Evolutionary conservation across 2,329 filamentous ascomycete species (phyloP).

Genomic region (Diatrype stigma): DNA sequence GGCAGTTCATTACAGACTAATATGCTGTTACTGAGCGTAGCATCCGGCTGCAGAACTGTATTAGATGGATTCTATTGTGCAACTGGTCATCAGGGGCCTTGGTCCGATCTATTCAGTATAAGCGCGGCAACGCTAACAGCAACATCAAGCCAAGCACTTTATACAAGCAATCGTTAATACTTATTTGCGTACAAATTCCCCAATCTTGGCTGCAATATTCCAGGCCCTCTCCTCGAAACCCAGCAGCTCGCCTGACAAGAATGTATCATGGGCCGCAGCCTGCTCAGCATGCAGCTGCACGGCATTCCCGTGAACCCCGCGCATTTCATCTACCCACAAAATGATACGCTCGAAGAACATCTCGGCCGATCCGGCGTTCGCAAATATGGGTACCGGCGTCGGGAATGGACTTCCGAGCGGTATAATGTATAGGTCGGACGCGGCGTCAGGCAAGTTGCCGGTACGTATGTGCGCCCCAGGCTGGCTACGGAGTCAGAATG

Average conservation of each 20-base stretch:
- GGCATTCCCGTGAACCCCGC: constrained; percentile 11
- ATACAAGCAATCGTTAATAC: too few relatives aligned
- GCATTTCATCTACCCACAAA: constrained; percentile 56
- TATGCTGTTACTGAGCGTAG: too few relatives aligned
- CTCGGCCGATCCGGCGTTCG: constrained; percentile 18
- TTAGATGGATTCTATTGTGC: too few relatives aligned
- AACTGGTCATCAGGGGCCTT: too few relatives aligned
- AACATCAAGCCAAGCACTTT: too few relatives aligned
- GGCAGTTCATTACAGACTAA: too few relatives aligned
- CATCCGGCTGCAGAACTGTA: too few relatives aligned
- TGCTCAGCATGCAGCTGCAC: constrained; percentile 36
- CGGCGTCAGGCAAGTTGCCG: constrained; percentile 13
- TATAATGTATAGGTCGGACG: constrained; percentile 30
- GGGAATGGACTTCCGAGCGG: constrained; percentile 19
- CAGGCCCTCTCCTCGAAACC: constrained; percentile 35
- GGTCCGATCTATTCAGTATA: too few relatives aligned
- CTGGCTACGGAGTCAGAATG: constrained; percentile 30
- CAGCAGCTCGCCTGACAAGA: constrained; percentile 33
- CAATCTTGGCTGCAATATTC: constrained; percentile 16
- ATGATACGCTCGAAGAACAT: constrained; percentile 35
- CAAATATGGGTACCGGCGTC: constrained; percentile 17
- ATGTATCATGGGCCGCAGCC: constrained; percentile 41
- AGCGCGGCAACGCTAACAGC: too few relatives aligned
- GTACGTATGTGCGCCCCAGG: constrained; percentile 39
- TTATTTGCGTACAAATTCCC: constrained; percentile 19